A percentile compares a stretch with the other conserved stretches of the same genome.
phyloP scores from a whole-genome alignment of 2,329 filamentous ascomycete species.

The Penicillium vulpinum region DNA sequence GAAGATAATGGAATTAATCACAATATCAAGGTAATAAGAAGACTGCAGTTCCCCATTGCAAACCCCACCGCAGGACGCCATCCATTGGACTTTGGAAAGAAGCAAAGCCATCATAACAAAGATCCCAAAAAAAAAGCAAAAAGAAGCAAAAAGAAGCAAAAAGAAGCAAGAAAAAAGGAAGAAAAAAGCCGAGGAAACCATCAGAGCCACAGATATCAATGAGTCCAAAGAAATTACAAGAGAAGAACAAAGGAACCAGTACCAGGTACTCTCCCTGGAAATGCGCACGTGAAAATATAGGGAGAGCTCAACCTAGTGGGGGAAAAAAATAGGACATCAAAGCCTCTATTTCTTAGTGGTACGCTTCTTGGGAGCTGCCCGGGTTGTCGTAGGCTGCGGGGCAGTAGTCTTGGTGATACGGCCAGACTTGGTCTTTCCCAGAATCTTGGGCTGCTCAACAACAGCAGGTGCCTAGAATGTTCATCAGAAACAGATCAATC shows the following conservation, averaged over 20 bases:
- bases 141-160: too few species aligned
- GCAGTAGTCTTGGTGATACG: constrained; percentile 71
- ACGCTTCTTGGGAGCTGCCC: constrained; percentile 51
- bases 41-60: constrained; percentile 30
- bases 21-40: constrained; percentile 17
- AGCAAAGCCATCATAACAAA: constrained; percentile 21
- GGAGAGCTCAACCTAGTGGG: constrained; percentile 17
- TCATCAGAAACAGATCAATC: constrained; percentile 22
- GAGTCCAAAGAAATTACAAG: constrained; percentile 29
- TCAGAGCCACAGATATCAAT: constrained; percentile 31
- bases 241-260: constrained; percentile 15
- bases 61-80: constrained; percentile 42
- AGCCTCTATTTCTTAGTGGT: constrained; percentile 44
- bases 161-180: constrained; percentile 11
- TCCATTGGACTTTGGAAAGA: constrained; percentile 30
- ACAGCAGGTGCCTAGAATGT: constrained; percentile 60
- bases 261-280: constrained; percentile 18
- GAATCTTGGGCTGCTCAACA: constrained; percentile 67
- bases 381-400: constrained; percentile 40
- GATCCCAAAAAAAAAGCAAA: constrained; percentile 14
- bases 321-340: constrained; percentile 20
- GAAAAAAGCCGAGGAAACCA: constrained; percentile 21
- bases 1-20: not conserved
- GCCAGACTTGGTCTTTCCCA: constrained; percentile 83
- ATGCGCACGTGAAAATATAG: constrained; percentile 26